Base-by-base conservation (phyloP, 2,329 filamentous ascomycete species). In the Periconia sp. region DNA sequence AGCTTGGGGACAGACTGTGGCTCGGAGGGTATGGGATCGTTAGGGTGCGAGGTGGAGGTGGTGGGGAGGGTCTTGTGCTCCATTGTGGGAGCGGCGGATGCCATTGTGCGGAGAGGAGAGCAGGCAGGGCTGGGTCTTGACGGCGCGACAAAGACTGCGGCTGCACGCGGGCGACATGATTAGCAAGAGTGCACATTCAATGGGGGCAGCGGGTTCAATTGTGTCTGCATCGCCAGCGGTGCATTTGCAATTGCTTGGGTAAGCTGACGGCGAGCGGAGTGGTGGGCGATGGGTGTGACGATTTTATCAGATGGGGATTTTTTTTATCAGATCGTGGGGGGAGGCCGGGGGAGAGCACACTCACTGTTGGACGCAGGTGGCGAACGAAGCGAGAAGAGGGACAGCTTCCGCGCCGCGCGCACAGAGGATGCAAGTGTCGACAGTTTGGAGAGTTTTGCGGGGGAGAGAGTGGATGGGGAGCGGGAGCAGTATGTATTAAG, bases 21-120 rank as follows among this genome's bases (percentile, higher is more conserved):
- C 50, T 77, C 73, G 28, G 50, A 56, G 30, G 75, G 74, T 13
- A 77, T 73, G 1, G 74, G 73, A 48, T 77, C 71, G 57, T 73
- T 50, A 1, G 74, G 74, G 50, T 77, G 73, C 32, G 74, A 76
- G 31, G 73, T 75, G 3, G 66, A 53, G 26, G 66, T 69, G 42
- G 65, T 63, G 22, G 75, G 74, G 31, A 77, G 69, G 43, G 54
- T 62, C 37, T 59, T 54, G 43, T 51, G 43, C 52, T 56, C 57
- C 34, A 57, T 46, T 17, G 36, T 47, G n/a, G 35, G 46, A 18
- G 54, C 46, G 19, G 59, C 35, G 40, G 54, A 40, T 28, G 61
- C 48, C 57, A 63, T 60, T 45, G 44, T 44, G 43, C 48, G 51
- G 35, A 29, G 50, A 44, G 26, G 43, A 22, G 40, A 50, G 32